Evolutionary conservation across 1,284 basidiomycete genomes (phyloP).

Genomic region (Tilletia setariae): DNA sequence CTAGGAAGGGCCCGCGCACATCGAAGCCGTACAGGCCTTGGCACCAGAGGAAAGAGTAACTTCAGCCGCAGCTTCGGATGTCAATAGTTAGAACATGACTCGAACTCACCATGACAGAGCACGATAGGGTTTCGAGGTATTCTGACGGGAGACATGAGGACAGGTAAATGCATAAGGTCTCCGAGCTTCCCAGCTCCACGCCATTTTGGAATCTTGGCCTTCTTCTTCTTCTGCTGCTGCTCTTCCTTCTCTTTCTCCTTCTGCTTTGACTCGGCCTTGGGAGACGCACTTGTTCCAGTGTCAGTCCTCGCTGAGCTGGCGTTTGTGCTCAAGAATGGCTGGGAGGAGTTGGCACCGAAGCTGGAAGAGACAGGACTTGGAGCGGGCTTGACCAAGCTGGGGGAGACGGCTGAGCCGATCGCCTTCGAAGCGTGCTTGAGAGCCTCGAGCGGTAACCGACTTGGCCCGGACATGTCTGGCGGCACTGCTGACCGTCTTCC

Average conservation of each 20-base stretch:
- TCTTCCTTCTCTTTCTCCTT: neutral
- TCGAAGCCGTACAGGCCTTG: slow-evolving; percentile 81
- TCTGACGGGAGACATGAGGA: slow-evolving; percentile 61
- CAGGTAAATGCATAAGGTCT: slow-evolving; percentile 38
- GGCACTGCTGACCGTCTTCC: too few relatives aligned
- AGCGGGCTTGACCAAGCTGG: neutral
- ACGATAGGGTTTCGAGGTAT: slow-evolving; percentile 84
- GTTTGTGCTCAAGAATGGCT: neutral
- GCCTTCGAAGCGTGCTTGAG: slow-evolving; percentile 10
- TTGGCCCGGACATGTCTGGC: neutral
- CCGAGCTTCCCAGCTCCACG: slow-evolving; percentile 23
- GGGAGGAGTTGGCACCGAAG: neutral
- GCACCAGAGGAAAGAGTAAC: neutral
- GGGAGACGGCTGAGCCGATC: neutral
- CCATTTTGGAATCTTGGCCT: slow-evolving; percentile 4
- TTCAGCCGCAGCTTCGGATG: neutral
- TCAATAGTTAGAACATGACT: slow-evolving; percentile 6
- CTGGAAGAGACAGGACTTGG: neutral
- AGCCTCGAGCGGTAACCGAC: slow-evolving; percentile 13
- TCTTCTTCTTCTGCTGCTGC: neutral
- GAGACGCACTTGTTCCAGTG: neutral
- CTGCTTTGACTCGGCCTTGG: neutral
- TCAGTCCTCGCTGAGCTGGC: neutral
- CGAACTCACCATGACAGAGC: slow-evolving; percentile 80
- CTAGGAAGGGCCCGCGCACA: slow-evolving; percentile 71